These are phyloP conservation scores for Steccherinum ochraceum DNA, from an alignment of 768 basidiomycete genomes.

Conservation along the genomic window DNA sequence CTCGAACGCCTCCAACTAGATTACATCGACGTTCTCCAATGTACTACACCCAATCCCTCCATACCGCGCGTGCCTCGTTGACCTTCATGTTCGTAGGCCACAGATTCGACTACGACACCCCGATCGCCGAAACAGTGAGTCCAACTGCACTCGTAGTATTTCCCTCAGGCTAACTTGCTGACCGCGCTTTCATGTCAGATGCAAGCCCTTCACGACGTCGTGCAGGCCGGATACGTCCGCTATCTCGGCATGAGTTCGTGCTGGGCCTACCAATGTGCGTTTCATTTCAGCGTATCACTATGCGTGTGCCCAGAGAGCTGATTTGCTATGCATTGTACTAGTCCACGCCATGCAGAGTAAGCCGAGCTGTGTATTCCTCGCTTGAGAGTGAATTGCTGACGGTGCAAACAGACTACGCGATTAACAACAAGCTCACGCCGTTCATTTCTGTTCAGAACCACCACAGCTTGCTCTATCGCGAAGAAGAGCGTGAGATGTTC, in stretches of 20 bases:
- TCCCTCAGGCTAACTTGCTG: background rate
- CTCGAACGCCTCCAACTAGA: constrained; percentile 64
- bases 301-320: background rate
- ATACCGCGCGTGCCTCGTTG: background rate
- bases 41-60: constrained; percentile 1
- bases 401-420: constrained; percentile 41
- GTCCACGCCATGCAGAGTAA: constrained; percentile 19
- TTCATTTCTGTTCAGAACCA: constrained; percentile 65
- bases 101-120: constrained; percentile 23
- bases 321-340: background rate
- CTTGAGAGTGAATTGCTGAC: background rate
- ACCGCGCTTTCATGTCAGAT: constrained; percentile 21
- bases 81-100: background rate
- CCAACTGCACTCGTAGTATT: background rate
- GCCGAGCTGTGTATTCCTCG: background rate
- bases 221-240: constrained; percentile 32
- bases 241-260: constrained; percentile 30
- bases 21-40: constrained; percentile 40
- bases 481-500: constrained; percentile 57
- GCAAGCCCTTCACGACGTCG: constrained; percentile 38
- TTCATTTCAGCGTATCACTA: too few species aligned
- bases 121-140: constrained; percentile 30
- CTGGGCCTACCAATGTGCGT: constrained; percentile 26
- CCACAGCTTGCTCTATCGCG: constrained; percentile 50
- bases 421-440: constrained; percentile 35